phyloP scores from a whole-genome alignment of 306 rosid species.

The Quercus agrifolia region DNA sequence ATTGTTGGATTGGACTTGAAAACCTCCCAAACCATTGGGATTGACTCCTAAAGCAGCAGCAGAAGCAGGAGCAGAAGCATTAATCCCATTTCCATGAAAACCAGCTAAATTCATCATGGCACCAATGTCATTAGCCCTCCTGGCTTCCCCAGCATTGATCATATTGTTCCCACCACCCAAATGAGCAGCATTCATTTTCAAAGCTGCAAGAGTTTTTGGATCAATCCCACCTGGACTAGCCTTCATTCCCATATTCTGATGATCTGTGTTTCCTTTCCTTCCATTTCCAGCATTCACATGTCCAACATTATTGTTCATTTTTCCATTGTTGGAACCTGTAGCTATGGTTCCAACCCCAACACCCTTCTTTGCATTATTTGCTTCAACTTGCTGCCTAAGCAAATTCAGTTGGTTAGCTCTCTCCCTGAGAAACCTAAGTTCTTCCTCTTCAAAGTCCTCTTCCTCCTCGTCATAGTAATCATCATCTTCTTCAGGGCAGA shows the following conservation, averaged over 20 bases:
- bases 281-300: slow-evolving; percentile 46
- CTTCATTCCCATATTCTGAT: slow-evolving; percentile 46
- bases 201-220: slow-evolving; percentile 59
- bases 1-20: slow-evolving; percentile 45
- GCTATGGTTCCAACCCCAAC: slow-evolving; percentile 26
- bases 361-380: slow-evolving; percentile 41
- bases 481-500: slow-evolving; percentile 50
- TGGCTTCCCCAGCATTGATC: slow-evolving; percentile 47
- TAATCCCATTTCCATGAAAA: slow-evolving; percentile 48
- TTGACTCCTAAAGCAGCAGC: slow-evolving; percentile 41
- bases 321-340: slow-evolving; percentile 33
- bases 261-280: slow-evolving; percentile 36
- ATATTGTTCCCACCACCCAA: slow-evolving; percentile 35
- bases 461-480: slow-evolving; percentile 44
- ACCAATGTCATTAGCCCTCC: slow-evolving; percentile 53
- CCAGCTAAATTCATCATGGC: slow-evolving; percentile 79
- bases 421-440: slow-evolving; percentile 45
- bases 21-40: slow-evolving; percentile 44
- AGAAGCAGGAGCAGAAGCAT: slow-evolving; percentile 28
- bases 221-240: slow-evolving; percentile 40
- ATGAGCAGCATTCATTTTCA: slow-evolving; percentile 54
- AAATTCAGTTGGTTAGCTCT: slow-evolving; percentile 40
- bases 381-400: slow-evolving; percentile 59
- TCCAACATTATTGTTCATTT: slow-evolving; percentile 35
- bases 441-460: slow-evolving; percentile 38